These are phyloP conservation scores for Neonectria sp. DNA, from an alignment of 2,329 filamentous ascomycete genomes.

Conservation along the genomic window DNA sequence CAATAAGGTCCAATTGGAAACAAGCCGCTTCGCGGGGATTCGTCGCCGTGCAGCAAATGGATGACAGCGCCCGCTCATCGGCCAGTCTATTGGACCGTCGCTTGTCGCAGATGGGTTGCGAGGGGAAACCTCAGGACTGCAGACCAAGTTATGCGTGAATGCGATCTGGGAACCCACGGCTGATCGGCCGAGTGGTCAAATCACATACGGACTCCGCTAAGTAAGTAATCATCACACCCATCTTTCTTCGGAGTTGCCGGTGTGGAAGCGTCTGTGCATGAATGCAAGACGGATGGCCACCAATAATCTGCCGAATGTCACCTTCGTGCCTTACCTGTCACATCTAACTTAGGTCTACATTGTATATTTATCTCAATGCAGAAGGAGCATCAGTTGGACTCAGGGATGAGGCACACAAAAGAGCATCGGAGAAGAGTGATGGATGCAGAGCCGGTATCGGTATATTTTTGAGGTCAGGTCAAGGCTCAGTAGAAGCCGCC, in stretches of 20 bases:
- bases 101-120: slow-evolving; percentile 24
- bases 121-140: slow-evolving; percentile 16
- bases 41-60: slow-evolving; percentile 38
- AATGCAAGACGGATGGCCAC: slow-evolving; percentile 8
- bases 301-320: neutral
- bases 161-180: slow-evolving; percentile 26
- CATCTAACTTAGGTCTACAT: neutral
- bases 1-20: slow-evolving; percentile 42
- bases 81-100: slow-evolving; percentile 19
- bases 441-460: neutral
- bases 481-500: neutral
- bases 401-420: neutral
- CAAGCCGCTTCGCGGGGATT: slow-evolving; percentile 36
- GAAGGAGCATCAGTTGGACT: neutral
- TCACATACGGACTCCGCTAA: neutral
- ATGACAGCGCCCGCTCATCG: slow-evolving; percentile 29
- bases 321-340: neutral
- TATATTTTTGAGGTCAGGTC: neutral
- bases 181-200: slow-evolving; percentile 23
- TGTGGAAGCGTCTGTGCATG: slow-evolving; percentile 9
- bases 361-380: neutral
- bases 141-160: slow-evolving; percentile 24
- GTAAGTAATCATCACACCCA: slow-evolving; percentile 3
- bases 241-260: slow-evolving; percentile 7
- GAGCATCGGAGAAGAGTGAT: neutral